Evolutionary conservation across 2,329 filamentous ascomycete species (phyloP).

Genomic region (Monosporascus sp.): DNA sequence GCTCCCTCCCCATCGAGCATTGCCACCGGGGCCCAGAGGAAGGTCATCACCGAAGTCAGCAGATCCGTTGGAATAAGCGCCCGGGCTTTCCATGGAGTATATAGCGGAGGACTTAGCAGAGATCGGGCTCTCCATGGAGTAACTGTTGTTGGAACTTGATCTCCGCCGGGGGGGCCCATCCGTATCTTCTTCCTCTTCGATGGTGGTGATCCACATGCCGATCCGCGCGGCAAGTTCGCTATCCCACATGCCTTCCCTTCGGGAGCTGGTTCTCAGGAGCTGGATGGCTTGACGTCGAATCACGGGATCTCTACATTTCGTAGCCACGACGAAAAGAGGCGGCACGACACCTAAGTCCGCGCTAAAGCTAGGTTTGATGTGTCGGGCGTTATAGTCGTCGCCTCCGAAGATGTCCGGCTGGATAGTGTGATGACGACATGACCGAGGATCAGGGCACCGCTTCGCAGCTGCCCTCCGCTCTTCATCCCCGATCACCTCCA

Average conservation of each 20-base stretch:
- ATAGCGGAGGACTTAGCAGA: not conserved
- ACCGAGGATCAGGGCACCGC: conserved; percentile 38
- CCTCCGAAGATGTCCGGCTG: conserved; percentile 35
- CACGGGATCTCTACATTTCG: conserved; percentile 56
- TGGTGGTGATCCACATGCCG: conserved; percentile 48
- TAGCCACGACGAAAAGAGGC: conserved; percentile 61
- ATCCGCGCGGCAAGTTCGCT: conserved; percentile 54
- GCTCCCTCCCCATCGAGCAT: conserved; percentile 35
- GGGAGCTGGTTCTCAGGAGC: conserved; percentile 53
- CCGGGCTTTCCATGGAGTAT: conserved; percentile 17
- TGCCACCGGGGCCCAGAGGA: conserved; percentile 38
- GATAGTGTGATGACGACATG: conserved; percentile 37
- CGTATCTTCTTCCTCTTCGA: conserved; percentile 45
- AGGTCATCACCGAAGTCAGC: conserved; percentile 30
- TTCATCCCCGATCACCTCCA: conserved; percentile 56
- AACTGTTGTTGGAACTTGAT: conserved; percentile 24
- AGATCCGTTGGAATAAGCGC: conserved; percentile 20
- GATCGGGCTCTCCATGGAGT: conserved; percentile 8
- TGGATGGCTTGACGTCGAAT: conserved; percentile 57
- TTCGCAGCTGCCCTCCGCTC: conserved; percentile 45
- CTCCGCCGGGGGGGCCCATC: conserved; percentile 24
- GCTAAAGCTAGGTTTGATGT: conserved; percentile 59
- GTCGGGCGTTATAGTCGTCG: conserved; percentile 39
- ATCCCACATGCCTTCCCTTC: conserved; percentile 68
- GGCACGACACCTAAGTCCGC: conserved; percentile 61